Evolutionary conservation across 768 basidiomycete species (phyloP).

Genomic region (Exidia glandulosa): DNA sequence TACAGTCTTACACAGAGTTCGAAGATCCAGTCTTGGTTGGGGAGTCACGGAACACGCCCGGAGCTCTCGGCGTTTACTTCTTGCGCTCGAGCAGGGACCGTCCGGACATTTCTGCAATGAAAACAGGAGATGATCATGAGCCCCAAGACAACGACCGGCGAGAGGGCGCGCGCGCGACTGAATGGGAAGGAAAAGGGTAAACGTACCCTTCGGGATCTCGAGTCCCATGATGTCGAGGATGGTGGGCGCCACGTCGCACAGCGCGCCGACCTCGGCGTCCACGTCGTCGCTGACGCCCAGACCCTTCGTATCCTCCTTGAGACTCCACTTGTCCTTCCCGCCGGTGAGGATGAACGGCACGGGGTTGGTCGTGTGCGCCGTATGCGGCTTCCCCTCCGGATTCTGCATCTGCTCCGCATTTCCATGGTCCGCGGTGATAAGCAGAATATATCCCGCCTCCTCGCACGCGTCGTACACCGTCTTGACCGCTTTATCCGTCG

Average conservation of each 20-base stretch:
- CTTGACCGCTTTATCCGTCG: constrained; percentile 85
- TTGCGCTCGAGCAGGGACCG: constrained; percentile 33
- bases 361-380: constrained; percentile 81
- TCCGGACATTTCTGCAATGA: constrained; percentile 43
- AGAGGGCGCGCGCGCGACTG: background rate
- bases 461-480: constrained; percentile 79
- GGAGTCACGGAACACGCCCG: too few species aligned
- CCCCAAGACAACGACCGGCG: background rate
- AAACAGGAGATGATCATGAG: constrained; percentile 2
- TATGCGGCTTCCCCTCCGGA: constrained; percentile 72
- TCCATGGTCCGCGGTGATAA: constrained; percentile 89
- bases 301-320: constrained; percentile 39
- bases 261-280: constrained; percentile 49
- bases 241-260: constrained; percentile 89
- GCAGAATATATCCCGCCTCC: constrained; percentile 73
- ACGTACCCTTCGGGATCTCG: constrained; percentile 9
- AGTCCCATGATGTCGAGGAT: constrained; percentile 62
- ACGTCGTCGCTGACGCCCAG: constrained; percentile 28
- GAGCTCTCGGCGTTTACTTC: background rate
- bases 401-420: constrained; percentile 95
- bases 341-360: constrained; percentile 88
- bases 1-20: background rate
- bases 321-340: constrained; percentile 41
- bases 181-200: too few species aligned
- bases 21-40: too few species aligned